Conservation (phyloP, 179 eudicot genomes). For the Corrigiola litoralis region DNA sequence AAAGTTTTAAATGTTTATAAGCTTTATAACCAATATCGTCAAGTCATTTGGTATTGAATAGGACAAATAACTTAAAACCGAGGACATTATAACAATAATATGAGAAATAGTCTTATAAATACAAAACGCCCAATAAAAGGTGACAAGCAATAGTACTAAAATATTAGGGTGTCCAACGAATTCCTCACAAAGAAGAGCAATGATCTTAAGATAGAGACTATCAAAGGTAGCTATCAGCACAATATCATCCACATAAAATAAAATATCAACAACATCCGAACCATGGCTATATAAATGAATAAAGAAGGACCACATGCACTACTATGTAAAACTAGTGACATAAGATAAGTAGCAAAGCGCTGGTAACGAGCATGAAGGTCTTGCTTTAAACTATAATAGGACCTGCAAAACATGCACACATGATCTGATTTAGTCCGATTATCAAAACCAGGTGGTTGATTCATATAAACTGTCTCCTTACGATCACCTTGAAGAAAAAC, state of each 20-base stretch:
- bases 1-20: too few species aligned
- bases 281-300: background rate
- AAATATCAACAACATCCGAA: background rate
- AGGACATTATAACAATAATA: too few species aligned
- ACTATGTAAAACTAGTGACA: background rate
- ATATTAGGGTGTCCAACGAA: too few species aligned
- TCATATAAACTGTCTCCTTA: background rate
- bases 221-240: background rate
- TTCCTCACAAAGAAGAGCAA: background rate
- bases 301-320: background rate
- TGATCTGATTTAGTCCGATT: background rate
- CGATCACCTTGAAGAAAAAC: background rate
- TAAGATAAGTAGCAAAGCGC: background rate
- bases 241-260: too few species aligned
- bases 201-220: background rate
- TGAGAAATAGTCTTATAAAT: too few species aligned
- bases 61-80: too few species aligned
- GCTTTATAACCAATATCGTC: too few species aligned
- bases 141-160: too few species aligned
- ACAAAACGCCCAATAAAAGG: background rate
- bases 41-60: too few species aligned
- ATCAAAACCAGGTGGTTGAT: background rate
- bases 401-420: background rate
- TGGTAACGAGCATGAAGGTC: constrained; percentile 8
- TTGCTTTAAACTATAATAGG: too few species aligned